Base-by-base conservation (phyloP, 2,329 filamentous ascomycete genomes). In the Aspergillus neoniger region DNA sequence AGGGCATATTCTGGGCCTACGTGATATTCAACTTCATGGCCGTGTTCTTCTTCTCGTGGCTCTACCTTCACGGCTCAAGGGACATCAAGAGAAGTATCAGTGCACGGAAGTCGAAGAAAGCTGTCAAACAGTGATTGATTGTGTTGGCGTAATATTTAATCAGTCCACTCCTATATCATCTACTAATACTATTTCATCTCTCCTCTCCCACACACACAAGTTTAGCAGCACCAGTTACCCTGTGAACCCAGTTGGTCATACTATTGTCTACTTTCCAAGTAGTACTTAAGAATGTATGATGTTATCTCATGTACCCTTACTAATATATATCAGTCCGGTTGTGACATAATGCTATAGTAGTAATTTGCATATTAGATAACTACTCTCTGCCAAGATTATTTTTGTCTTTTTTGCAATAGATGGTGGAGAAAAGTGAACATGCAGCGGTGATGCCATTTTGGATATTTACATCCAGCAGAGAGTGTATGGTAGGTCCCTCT, bases 21-120 rank as follows among this genome's bases (percentile, higher is more conserved):
- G 84, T 88, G 19, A 70, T 82, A 1, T 90, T 90, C 69, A 90
- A 91, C 63, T 90, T 87, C 59, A 65, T 72, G 0, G 72, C 81
- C 0, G 80, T 86, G 7, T 85, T 84, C 61, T 38, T 78, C 9
- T 80, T 82, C 64, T 83, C 81, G 0, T 86, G 83, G 82, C 63
- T 86, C 1, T 86, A 85, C 70, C 74, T 87, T 6, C 73, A 75
- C 58, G 76, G 76, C 0, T 51, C 70, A 15, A 65, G 67, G 7
- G 64, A 70, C 53, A 53, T 74, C 30, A 77, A 71, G 65, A 67
- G 65, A 30, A 70, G 68, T 69, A n/a, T 76, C 23, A 74, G 74
- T 63, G 63, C 62, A 8, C 66, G 69, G 43, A 74, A 68, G 65
- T 67, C 73, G 21, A 67, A 49, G 55, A 70, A 65, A 50, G 49